These are phyloP conservation scores for Tetramitus jugosus DNA, from an alignment of 208 protist genomes.

Conservation along the genomic window DNA sequence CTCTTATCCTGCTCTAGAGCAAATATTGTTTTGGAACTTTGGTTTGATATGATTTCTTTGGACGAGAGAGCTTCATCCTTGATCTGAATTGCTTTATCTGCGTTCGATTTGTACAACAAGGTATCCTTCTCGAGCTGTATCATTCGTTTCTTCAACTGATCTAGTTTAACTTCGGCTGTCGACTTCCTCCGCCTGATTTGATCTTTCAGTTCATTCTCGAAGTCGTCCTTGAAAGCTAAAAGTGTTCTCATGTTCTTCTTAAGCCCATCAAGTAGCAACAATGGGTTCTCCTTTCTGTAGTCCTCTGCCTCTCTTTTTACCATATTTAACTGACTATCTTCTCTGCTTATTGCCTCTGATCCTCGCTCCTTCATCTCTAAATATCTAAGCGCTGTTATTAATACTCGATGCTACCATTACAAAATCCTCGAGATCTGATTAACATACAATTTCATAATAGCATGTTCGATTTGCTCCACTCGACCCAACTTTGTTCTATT, in stretches of 20 bases:
- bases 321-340: neutral
- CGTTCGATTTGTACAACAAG: neutral
- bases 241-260: slow-evolving; percentile 8
- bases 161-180: slow-evolving; percentile 11
- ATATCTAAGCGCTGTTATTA: no score
- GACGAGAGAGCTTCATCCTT: neutral
- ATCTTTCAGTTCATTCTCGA: slow-evolving; percentile 24
- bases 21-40: neutral
- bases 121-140: slow-evolving; percentile 9
- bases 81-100: neutral
- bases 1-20: neutral
- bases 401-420: no score
- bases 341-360: neutral
- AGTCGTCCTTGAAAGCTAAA: slow-evolving; percentile 20
- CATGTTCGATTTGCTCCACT: neutral
- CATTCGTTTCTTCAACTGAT: neutral
- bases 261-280: slow-evolving; percentile 11
- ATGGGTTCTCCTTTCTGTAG: slow-evolving; percentile 2
- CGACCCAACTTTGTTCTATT: no score
- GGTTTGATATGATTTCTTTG: neutral
- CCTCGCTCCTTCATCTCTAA: slow-evolving; percentile 9
- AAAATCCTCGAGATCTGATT: no score
- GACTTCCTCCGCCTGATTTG: slow-evolving; percentile 17
- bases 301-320: neutral
- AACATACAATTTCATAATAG: slow-evolving; percentile 14